phyloP scores from a whole-genome alignment of 768 basidiomycete genomes.

The Hypholoma sublateritium region DNA sequence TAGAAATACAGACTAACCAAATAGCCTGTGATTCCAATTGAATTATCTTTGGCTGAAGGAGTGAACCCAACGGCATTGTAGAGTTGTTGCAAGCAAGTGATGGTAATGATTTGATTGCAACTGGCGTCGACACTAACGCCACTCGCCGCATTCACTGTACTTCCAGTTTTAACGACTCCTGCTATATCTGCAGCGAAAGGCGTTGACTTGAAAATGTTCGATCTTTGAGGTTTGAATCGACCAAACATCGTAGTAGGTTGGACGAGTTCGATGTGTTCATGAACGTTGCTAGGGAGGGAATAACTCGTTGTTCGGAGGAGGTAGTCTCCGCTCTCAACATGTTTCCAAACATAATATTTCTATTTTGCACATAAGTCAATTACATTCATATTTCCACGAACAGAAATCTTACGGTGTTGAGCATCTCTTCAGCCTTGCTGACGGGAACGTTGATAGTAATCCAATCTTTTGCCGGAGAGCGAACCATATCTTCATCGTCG shows the following conservation, averaged over 20 bases:
- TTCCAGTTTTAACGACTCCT: slow-evolving; percentile 20
- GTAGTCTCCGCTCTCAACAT: slow-evolving; percentile 44
- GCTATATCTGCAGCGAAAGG: slow-evolving; percentile 11
- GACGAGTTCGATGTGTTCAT: slow-evolving; percentile 62
- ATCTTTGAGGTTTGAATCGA: slow-evolving; percentile 44
- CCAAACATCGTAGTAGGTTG: slow-evolving; percentile 73
- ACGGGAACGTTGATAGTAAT: slow-evolving; percentile 61
- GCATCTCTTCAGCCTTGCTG: slow-evolving; percentile 60
- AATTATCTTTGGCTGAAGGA: slow-evolving; percentile 42
- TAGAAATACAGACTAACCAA: slow-evolving; percentile 28
- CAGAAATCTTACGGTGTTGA: slow-evolving; percentile 44
- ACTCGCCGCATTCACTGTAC: slow-evolving; percentile 19
- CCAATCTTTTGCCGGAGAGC: slow-evolving; percentile 69
- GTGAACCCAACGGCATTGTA: slow-evolving; percentile 51
- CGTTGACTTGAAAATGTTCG: slow-evolving; percentile 34
- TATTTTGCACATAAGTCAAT: slow-evolving; percentile 17
- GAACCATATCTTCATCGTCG: slow-evolving; percentile 38
- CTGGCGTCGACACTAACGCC: slow-evolving; percentile 46
- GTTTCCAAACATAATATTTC: slow-evolving; percentile 57
- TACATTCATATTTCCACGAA: neutral
- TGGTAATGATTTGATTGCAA: slow-evolving; percentile 49
- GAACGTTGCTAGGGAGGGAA: slow-evolving; percentile 56
- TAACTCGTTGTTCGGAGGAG: slow-evolving; percentile 65
- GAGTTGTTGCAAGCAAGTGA: slow-evolving; percentile 51
- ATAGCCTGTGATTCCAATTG: slow-evolving; percentile 57